A percentile compares a stretch with the other conserved stretches of the same genome.
phyloP scores from a whole-genome alignment of 768 basidiomycete species.

The Leccinum truebloodii region DNA sequence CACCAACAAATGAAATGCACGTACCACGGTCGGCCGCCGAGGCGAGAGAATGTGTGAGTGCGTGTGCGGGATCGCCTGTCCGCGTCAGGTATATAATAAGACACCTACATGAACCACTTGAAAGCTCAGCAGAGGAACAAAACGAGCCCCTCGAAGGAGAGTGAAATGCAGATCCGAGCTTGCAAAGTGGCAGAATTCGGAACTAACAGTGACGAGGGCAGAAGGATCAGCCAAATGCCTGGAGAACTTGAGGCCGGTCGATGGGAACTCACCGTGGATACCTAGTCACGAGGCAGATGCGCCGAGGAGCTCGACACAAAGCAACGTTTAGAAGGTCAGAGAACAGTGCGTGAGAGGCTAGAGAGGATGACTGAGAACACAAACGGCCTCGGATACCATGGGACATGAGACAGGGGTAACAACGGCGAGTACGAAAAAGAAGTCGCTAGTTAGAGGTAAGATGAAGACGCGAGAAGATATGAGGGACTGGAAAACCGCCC shows the following conservation, averaged over 20 bases:
- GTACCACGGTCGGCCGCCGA: background rate
- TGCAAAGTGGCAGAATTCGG: background rate
- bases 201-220: background rate
- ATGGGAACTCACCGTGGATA: background rate
- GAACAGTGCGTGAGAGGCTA: background rate
- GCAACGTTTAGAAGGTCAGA: background rate
- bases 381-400: background rate
- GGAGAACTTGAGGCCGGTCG: background rate
- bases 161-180: background rate
- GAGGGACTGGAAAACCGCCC: background rate
- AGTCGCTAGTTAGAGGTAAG: background rate
- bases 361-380: background rate
- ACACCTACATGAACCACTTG: background rate
- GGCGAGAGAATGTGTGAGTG: background rate
- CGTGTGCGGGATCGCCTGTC: background rate
- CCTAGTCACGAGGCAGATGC: background rate
- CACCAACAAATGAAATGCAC: background rate
- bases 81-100: background rate
- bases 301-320: background rate
- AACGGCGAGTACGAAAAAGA: background rate
- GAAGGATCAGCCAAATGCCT: background rate
- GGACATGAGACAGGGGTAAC: background rate
- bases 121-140: background rate
- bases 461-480: background rate
- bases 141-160: background rate